Base-by-base conservation (phyloP, 2,329 filamentous ascomycete species). In the Monosporascus cannonballus region DNA sequence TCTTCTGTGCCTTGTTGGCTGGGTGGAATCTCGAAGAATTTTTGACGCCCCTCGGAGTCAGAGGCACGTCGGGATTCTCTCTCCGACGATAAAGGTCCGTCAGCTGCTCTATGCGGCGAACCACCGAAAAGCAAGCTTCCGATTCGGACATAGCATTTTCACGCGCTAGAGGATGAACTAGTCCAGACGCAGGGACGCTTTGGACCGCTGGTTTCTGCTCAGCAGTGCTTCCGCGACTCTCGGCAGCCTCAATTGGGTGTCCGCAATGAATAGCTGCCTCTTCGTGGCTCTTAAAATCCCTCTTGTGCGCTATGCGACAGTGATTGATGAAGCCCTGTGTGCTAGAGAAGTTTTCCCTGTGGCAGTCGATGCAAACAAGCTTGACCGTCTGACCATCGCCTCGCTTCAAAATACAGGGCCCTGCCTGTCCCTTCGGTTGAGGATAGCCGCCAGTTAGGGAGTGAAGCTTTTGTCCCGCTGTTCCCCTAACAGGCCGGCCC, bases 281-380 rank as follows among this genome's bases (percentile, higher is more conserved):
- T 69, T 97, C 93, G 65, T 99, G 94, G 62, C 90, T 96, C 73
- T 96, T 93, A 76, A 92, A 97, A 58, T 95, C 91, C 54, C 90
- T 82, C 67, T 87, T 89, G 72, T 99, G 94, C 25, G 92, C 91
- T 63, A 99, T 97, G 53, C 94, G 90, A 68, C 93, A 97, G 68
- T 99, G 94, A 67, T 99, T 99, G 74, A 99, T 94, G 72, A 97
- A 97, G n/a, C 94, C 94, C 70, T 97, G 94, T 0, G 92, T 95
- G 73, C 92, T 97, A 52, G 88, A 92, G 66, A 97, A 97, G 69
- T 96, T 90, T 68, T 90, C 89, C 58, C 93, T 82, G 48, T 90
- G 80, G 71, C 94, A 97, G 69, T 94, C 88, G 54, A 89, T 73
- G 75, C 94, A 99, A 57, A 96, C 87, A 48, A 97, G 80, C 71